Percentiles rank a stretch among this genome's conserved stretches.
phyloP scores from a whole-genome alignment of 139 green algal genomes.

The Chlamydomonas incerta region DNA sequence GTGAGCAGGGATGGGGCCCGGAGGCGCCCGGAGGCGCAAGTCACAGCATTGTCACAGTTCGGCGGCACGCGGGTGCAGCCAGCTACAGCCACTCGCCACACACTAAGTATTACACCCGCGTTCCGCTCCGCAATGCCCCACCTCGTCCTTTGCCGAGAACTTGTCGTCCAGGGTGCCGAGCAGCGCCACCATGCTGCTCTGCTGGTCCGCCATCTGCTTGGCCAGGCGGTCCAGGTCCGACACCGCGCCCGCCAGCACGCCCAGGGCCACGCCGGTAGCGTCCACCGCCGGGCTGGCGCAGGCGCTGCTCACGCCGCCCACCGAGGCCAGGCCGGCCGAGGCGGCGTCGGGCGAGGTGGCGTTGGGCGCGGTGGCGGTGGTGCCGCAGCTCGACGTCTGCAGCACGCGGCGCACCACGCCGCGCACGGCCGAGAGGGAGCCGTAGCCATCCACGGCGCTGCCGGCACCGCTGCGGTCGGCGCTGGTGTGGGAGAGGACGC shows the following conservation, averaged over 20 bases:
- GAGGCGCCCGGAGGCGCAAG: no score
- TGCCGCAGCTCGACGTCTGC: not conserved
- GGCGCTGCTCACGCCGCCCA: not conserved
- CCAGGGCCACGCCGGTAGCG: not conserved
- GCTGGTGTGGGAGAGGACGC: no score
- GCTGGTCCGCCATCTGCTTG: not conserved
- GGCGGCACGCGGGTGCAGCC: no score
- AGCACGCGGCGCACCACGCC: not conserved
- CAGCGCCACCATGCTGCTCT: not conserved
- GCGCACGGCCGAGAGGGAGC: not conserved
- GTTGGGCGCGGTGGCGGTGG: not conserved
- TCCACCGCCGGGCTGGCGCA: not conserved
- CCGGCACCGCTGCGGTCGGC: no score
- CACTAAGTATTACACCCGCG: no score
- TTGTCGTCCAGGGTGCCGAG: not conserved
- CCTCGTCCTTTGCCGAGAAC: not conserved
- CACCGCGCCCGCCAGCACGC: slow-evolving; percentile 4
- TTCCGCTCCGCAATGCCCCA: no score
- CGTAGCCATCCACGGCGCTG: no score
- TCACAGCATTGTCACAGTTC: not conserved
- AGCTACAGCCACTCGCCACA: no score
- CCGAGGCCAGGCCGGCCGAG: not conserved
- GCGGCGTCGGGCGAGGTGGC: not conserved
- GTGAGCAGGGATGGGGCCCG: not conserved
- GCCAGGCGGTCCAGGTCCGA: not conserved